These are phyloP conservation scores for Crithidia acanthocephali DNA, from an alignment of 208 protist genomes.

Conservation along the genomic window DNA sequence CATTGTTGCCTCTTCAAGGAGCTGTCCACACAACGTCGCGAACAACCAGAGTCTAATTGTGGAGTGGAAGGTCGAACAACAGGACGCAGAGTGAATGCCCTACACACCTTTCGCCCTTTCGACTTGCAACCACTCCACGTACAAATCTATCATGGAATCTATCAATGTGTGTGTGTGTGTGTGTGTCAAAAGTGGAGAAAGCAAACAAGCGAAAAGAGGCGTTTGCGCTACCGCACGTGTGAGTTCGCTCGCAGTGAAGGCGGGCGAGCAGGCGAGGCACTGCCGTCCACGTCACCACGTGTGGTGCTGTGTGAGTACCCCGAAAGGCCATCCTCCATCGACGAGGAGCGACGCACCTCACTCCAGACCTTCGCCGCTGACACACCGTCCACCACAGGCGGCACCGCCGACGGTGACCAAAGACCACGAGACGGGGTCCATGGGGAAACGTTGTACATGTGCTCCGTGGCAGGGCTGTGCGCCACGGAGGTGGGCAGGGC, in stretches of 20 bases:
- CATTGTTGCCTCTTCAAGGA: background rate
- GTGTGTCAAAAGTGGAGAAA: no score
- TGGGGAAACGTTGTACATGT: slow-evolving; percentile 31
- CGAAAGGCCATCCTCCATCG: slow-evolving; percentile 43
- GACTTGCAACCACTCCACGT: background rate
- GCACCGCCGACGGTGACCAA: slow-evolving; percentile 16
- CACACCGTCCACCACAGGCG: background rate
- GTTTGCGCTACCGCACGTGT: background rate
- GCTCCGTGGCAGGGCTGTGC: slow-evolving; percentile 14
- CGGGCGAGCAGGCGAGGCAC: slow-evolving; percentile 49
- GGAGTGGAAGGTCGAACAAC: background rate
- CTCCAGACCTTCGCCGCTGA: slow-evolving; percentile 20
- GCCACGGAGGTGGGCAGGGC: background rate
- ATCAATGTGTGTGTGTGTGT: no score
- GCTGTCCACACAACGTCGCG: background rate
- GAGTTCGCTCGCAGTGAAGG: slow-evolving; percentile 42
- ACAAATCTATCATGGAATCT: no score
- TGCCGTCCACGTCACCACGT: slow-evolving; percentile 57
- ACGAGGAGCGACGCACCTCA: slow-evolving; percentile 25
- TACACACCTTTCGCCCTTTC: background rate
- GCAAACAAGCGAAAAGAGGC: no score
- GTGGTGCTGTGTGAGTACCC: slow-evolving; percentile 17
- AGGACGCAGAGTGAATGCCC: background rate
- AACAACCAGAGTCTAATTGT: background rate
- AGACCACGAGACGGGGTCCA: slow-evolving; percentile 11